Evolutionary conservation across 208 protist genomes (phyloP), one percentile per base, ranked within the genome.

Genomic region (Plasmodiophora brassicae): DNA sequence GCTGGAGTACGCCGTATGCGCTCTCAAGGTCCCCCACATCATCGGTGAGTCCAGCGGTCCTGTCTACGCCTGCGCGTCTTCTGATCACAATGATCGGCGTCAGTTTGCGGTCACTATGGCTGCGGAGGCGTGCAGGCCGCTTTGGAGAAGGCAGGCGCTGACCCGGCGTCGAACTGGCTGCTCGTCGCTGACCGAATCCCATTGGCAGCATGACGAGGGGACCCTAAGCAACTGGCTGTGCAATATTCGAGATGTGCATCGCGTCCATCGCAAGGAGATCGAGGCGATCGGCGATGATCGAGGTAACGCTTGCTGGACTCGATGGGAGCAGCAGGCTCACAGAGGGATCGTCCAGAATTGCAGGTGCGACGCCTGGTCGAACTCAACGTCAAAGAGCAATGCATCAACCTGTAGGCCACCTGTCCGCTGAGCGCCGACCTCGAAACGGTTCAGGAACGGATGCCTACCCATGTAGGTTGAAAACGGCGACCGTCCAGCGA

Each of bases 71-170:
- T n/a, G n/a, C n/a, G n/a, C n/a, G n/a, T n/a, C n/a, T n/a, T n/a
- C n/a, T n/a, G n/a, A n/a, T 57, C 50, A 25, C 25, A 28, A 25
- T 28, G 50, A 14, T 25, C 20, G 25, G 50, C 25, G 50, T 14
- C 50, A 57, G 50, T 84, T 84, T 84, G 71, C 25, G 71, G 71
- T 43, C 71, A 84, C 35, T 43, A 84, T 28, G 25, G 71, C 22
- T 84, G 71, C 36, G 71, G 71, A 28, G 71, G 71, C n/a, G 35
- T 84, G n/a, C 25, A 20, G 20, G 71, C 71, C 20, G 71, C 71
- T 84, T 25, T 84, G n/a, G 36, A 28, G 14, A 84, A 84, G 50
- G 50, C 50, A 57, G 25, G 14, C 25, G n/a, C n/a, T n/a, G n/a
- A n/a, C n/a, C n/a, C n/a, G n/a, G n/a, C n/a, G n/a, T n/a, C n/a